Evolutionary conservation across 2,329 filamentous ascomycete genomes (phyloP).

Genomic region (Cryphonectria carpinicola): DNA sequence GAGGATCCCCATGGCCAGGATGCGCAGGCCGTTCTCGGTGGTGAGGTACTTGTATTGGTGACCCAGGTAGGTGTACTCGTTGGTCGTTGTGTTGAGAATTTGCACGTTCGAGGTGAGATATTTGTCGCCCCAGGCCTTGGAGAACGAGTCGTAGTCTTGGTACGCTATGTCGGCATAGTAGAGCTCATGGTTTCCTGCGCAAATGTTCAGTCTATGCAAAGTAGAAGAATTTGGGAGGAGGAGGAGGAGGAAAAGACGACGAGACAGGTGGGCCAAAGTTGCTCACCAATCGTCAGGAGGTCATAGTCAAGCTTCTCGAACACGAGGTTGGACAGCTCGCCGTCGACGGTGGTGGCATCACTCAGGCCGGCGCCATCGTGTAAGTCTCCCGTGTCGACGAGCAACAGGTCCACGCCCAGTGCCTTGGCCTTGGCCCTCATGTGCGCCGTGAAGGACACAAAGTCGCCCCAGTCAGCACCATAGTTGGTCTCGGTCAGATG

Average conservation of each 20-base stretch:
- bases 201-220: background rate
- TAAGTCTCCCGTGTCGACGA: slow-evolving; percentile 67
- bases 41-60: slow-evolving; percentile 50
- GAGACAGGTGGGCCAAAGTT: too few species aligned
- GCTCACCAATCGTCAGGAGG: slow-evolving; percentile 44
- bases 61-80: slow-evolving; percentile 47
- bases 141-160: slow-evolving; percentile 63
- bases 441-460: slow-evolving; percentile 60
- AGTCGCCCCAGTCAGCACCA: slow-evolving; percentile 69
- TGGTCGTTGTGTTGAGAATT: slow-evolving; percentile 44
- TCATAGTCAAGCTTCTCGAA: slow-evolving; percentile 49
- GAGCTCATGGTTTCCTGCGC: slow-evolving; percentile 61
- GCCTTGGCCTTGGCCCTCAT: slow-evolving; percentile 62
- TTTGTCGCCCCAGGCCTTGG: slow-evolving; percentile 55
- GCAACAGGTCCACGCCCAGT: slow-evolving; percentile 61
- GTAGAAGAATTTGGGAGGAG: too few species aligned
- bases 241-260: slow-evolving; percentile 15
- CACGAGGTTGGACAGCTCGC: slow-evolving; percentile 53
- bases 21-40: slow-evolving; percentile 45
- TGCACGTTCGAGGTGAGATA: slow-evolving; percentile 53
- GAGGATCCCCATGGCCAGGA: slow-evolving; percentile 51
- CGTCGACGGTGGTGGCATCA: slow-evolving; percentile 63
- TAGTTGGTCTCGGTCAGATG: slow-evolving; percentile 66
- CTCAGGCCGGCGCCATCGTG: slow-evolving; percentile 68
- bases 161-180: slow-evolving; percentile 66